Evolutionary conservation across 345 rosid species (phyloP), one percentile per base, ranked within the genome.

Genomic region (Aquilaria sinensis): DNA sequence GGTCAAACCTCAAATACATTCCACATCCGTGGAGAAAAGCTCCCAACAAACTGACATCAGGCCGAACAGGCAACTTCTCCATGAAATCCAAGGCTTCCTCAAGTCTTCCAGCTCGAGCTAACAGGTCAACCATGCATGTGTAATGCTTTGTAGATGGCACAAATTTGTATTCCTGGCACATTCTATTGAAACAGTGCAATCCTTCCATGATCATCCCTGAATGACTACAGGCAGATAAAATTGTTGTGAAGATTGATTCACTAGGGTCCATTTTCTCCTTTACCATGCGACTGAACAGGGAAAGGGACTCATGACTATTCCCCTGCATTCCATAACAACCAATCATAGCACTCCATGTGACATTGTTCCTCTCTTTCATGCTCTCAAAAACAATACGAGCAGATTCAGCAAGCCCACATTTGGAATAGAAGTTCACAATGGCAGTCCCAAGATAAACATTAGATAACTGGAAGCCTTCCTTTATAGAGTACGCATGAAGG

Each of bases 11-110:
- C 10, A 96, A 84, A 75, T 89, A 79, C 64, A 89, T 80, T 57
- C 86, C 80, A 65, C 98, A 92, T 34, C 98, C 98, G 34, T 89
- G 96, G 64, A 87, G 96, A 73, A 89, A 85, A 33, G 98, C 91
- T 46, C 88, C 91, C 34, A 78, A 83, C 67, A 85, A 65, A 67
- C 82, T 72, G 61, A 65, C 72, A 53, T 72, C 83, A 32, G 96
- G 96, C 66, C 79, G 68, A 67, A 80, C 63, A 2, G 96, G 96
- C 96, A 85, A 78, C 56, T 79, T 81, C 64, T 82, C 78, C 6
- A 92, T 73, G 67, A 92, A 75, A 4, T 84, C 83, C 69, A 80
- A 73, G 31, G 91, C 98, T 67, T 92, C 96, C 66, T 87, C 96
- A 2, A 89, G 88, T 72, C 80, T 87, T 47, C 98, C 96, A 56